Evolutionary conservation across 1,139 yeast species (phyloP).

Genomic region (Magnusiomyces magnusii): DNA sequence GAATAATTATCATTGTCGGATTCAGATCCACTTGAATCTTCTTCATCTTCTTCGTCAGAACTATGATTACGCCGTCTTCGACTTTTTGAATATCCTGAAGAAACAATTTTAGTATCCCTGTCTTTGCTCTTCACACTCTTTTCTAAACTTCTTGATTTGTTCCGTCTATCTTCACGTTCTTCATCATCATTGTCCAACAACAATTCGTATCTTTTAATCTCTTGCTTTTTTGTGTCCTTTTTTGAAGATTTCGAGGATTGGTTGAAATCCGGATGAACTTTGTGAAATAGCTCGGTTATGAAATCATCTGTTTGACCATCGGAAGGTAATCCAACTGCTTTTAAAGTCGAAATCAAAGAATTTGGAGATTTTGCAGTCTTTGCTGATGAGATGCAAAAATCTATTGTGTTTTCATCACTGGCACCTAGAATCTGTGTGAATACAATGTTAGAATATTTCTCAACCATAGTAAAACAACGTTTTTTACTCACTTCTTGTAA

Average conservation of each 20-base stretch:
- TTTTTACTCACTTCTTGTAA: constrained; percentile 16
- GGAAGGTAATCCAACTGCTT: constrained; percentile 28
- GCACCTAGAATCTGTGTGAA: constrained; percentile 23
- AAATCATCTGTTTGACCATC: constrained; percentile 21
- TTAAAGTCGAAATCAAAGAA: constrained; percentile 23
- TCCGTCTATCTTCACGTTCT: neutral
- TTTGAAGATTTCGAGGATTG: neutral
- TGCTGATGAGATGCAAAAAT: constrained; percentile 29
- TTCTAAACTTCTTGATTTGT: neutral
- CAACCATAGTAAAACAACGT: neutral
- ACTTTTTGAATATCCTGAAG: neutral
- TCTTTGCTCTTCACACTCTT: neutral
- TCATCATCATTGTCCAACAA: constrained; percentile 16
- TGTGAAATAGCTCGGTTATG: constrained; percentile 24
- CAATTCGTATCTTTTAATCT: constrained; percentile 13
- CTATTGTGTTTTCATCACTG: constrained; percentile 28
- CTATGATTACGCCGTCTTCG: neutral
- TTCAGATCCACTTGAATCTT: neutral
- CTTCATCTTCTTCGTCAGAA: constrained; percentile 9
- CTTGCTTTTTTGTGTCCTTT: constrained; percentile 4
- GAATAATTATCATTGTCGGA: too few species aligned
- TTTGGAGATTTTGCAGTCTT: constrained; percentile 22
- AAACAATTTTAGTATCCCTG: neutral
- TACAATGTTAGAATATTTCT: neutral
- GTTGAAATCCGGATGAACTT: constrained; percentile 16